phyloP scores from a whole-genome alignment of 2,329 filamentous ascomycete species.

The Sporothrix euskadiensis region DNA sequence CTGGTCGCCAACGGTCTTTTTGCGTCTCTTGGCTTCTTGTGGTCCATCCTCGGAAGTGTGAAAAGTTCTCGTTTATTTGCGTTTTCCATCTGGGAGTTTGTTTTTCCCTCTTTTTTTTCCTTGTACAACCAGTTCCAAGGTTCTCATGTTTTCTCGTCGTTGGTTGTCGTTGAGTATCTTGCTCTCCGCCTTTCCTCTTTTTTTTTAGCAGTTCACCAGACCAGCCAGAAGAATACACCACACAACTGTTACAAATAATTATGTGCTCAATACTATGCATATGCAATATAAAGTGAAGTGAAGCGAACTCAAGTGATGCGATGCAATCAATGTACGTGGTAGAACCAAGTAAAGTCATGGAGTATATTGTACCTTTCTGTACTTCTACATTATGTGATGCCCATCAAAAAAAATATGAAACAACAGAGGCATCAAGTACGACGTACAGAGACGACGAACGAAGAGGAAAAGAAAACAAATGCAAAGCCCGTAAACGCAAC shows the following conservation, averaged over 20 bases:
- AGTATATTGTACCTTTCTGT: conserved; percentile 11
- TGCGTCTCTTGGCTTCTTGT: not conserved
- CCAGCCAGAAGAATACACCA: conserved; percentile 21
- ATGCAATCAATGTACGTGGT: not conserved
- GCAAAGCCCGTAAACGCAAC: not conserved
- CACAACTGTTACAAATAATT: conserved; percentile 7
- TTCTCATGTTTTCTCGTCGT: not conserved
- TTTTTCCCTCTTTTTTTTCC: not conserved
- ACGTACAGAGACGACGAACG: not conserved
- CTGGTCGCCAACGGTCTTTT: conserved; percentile 8
- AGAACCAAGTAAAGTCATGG: not conserved
- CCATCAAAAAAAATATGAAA: not conserved
- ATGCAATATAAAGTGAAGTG: not conserved
- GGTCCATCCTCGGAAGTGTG: not conserved
- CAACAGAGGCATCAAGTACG: not conserved
- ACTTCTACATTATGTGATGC: not conserved
- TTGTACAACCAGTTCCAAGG: conserved; percentile 16
- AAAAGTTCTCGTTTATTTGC: conserved; percentile 18
- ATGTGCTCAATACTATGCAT: not conserved
- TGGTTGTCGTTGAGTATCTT: not conserved
- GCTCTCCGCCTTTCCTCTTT: no score
- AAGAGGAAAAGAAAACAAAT: not conserved
- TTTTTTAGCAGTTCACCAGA: conserved; percentile 13
- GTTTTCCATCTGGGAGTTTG: not conserved
- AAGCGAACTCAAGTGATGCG: no score